Conservation (phyloP, 139 green algal species). For the Limnomonas spitsbergensis region DNA sequence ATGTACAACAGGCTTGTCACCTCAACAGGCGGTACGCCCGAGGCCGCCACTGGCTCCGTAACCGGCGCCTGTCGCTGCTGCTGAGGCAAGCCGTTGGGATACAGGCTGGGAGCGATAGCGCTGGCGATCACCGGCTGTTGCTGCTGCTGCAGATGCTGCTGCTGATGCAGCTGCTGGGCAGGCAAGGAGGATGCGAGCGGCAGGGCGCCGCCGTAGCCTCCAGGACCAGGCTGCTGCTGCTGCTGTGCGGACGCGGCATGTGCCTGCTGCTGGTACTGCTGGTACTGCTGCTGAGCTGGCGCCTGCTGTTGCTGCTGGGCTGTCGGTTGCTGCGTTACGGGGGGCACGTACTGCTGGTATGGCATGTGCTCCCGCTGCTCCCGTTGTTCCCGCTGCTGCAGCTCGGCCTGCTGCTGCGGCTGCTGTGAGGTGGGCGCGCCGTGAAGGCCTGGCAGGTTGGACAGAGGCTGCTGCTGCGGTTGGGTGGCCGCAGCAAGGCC, state of each 20-base stretch:
- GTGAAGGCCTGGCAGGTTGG: too few relatives aligned
- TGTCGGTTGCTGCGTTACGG: constrained; percentile 3
- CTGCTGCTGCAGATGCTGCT: constrained; percentile 13
- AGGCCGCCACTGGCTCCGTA: neutral
- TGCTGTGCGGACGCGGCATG: neutral
- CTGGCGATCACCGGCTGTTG: neutral
- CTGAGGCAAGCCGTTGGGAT: constrained; percentile 11
- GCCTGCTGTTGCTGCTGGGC: constrained; percentile 15
- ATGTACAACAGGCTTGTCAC: constrained; percentile 56
- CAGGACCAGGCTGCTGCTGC: neutral
- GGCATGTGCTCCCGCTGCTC: neutral
- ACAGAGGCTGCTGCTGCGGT: too few relatives aligned
- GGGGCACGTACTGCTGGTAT: neutral
- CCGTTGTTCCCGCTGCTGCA: too few relatives aligned
- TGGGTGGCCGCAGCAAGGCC: too few relatives aligned
- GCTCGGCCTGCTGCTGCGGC: neutral
- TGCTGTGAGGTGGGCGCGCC: too few relatives aligned
- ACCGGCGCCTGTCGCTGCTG: neutral
- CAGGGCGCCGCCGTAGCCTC: neutral
- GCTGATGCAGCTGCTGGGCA: neutral
- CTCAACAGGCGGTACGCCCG: constrained; percentile 3
- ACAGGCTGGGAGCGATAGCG: neutral
- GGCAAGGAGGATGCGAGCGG: neutral
- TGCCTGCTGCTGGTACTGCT: constrained; percentile 17
- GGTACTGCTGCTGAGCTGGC: constrained; percentile 7